A percentile compares a stretch with the other conserved stretches of the same genome.
phyloP scores from a whole-genome alignment of 2,329 filamentous ascomycete genomes.

The Didymella segeticola region DNA sequence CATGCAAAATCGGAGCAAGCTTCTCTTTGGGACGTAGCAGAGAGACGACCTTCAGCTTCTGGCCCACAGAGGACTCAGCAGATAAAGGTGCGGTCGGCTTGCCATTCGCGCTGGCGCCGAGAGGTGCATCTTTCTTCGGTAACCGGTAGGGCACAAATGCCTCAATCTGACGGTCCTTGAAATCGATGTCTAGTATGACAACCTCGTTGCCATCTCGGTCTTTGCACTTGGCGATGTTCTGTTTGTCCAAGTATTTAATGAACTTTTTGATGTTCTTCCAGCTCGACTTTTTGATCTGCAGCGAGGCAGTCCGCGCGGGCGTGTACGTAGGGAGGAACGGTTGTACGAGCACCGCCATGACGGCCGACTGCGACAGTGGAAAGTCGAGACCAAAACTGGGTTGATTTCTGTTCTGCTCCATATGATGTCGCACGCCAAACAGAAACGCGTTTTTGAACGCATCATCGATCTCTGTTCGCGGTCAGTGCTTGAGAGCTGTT shows the following conservation, averaged over 20 bases:
- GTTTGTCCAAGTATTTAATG: slow-evolving; percentile 71
- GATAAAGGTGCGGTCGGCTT: slow-evolving; percentile 50
- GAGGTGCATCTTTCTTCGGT: slow-evolving; percentile 61
- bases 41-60: slow-evolving; percentile 58
- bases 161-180: slow-evolving; percentile 61
- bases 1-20: slow-evolving; percentile 62
- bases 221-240: slow-evolving; percentile 67
- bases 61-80: slow-evolving; percentile 53
- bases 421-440: slow-evolving; percentile 67
- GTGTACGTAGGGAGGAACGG: slow-evolving; percentile 69
- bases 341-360: slow-evolving; percentile 70
- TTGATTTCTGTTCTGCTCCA: slow-evolving; percentile 59
- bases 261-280: slow-evolving; percentile 76
- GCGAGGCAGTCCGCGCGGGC: slow-evolving; percentile 61
- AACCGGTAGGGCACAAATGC: slow-evolving; percentile 69
- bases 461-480: slow-evolving; percentile 65
- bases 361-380: slow-evolving; percentile 67
- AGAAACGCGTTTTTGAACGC: slow-evolving; percentile 70
- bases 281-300: slow-evolving; percentile 73
- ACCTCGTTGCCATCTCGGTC: slow-evolving; percentile 70
- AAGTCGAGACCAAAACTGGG: slow-evolving; percentile 65
- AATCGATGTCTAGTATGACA: slow-evolving; percentile 70
- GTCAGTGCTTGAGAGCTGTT: slow-evolving; percentile 3
- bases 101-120: slow-evolving; percentile 43
- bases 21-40: slow-evolving; percentile 65